Conservation (phyloP, 768 basidiomycete genomes). For the Phaeolepiota aurea region DNA sequence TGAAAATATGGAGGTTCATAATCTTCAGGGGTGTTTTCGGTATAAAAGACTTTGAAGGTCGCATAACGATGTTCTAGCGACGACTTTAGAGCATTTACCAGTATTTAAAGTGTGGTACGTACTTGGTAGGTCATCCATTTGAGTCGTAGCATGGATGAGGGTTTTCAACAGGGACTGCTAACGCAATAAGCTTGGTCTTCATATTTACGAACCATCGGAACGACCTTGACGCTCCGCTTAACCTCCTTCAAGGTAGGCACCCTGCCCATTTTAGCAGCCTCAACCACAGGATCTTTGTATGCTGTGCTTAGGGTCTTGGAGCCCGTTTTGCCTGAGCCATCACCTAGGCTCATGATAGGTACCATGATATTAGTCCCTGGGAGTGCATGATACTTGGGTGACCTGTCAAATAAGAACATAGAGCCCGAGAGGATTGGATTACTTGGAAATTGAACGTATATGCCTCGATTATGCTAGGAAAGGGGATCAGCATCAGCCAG, state of each 20-base stretch:
- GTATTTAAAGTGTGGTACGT: constrained; percentile 13
- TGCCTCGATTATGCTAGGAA: constrained; percentile 69
- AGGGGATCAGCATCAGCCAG: constrained; percentile 1
- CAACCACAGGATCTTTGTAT: constrained; percentile 46
- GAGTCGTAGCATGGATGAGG: constrained; percentile 68
- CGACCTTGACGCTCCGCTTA: constrained; percentile 72
- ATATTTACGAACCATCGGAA: background rate
- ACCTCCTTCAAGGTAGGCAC: constrained; percentile 74
- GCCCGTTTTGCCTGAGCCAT: constrained; percentile 44
- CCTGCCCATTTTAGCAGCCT: constrained; percentile 51
- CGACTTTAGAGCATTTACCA: background rate
- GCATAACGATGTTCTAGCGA: constrained; percentile 69
- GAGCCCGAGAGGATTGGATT: constrained; percentile 5
- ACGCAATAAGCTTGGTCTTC: background rate
- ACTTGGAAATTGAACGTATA: constrained; percentile 86
- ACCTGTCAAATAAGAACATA: background rate
- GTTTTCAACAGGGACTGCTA: constrained; percentile 66
- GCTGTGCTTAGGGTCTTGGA: constrained; percentile 17
- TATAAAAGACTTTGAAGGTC: constrained; percentile 86
- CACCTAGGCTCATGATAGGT: constrained; percentile 69
- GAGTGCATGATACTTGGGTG: constrained; percentile 58
- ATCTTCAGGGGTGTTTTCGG: constrained; percentile 66
- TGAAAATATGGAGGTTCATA: constrained; percentile 83
- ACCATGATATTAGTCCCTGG: constrained; percentile 51
- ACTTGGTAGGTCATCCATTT: constrained; percentile 79